Conservation (phyloP, 176 grass and related monocot genomes). For the Calamus simplicifolius region DNA sequence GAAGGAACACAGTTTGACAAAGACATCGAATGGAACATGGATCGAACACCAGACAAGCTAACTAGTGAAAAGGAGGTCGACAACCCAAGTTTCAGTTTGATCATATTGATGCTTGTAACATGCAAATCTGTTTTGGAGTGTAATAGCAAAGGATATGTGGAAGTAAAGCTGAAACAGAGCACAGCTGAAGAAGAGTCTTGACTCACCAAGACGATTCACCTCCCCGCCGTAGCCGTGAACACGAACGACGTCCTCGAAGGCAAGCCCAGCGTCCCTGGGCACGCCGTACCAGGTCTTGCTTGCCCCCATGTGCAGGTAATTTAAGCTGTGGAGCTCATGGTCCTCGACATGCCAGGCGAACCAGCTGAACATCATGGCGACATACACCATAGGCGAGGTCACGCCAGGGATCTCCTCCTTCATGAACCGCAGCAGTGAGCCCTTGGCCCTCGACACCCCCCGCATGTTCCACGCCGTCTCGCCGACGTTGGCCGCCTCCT, state of each 20-base stretch:
- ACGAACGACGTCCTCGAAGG: slow-evolving; percentile 81
- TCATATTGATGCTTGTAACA: too few relatives aligned
- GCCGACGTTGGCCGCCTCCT: slow-evolving; percentile 52
- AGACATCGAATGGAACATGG: too few relatives aligned
- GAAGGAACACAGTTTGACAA: too few relatives aligned
- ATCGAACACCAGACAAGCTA: too few relatives aligned
- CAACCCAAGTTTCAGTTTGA: too few relatives aligned
- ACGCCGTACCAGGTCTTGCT: slow-evolving; percentile 97
- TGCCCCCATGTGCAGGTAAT: slow-evolving; percentile 85
- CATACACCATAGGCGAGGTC: slow-evolving; percentile 94
- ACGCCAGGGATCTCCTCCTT: slow-evolving; percentile 86
- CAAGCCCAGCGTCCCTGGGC: slow-evolving; percentile 77
- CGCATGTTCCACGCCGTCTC: slow-evolving; percentile 97
- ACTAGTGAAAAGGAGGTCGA: too few relatives aligned
- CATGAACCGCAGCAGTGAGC: slow-evolving; percentile 81
- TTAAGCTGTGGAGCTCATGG: slow-evolving; percentile 95
- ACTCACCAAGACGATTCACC: slow-evolving; percentile 87
- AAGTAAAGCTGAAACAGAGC: too few relatives aligned
- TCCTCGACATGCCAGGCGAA: slow-evolving; percentile 99
- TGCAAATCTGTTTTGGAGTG: too few relatives aligned
- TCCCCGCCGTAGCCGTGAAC: slow-evolving; percentile 86
- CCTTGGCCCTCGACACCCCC: slow-evolving; percentile 57
- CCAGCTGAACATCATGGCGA: slow-evolving; percentile 99
- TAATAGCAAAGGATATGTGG: too few relatives aligned
- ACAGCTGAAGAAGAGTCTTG: too few relatives aligned